Percentiles rank a stretch among this genome's conserved stretches.
phyloP scores from a whole-genome alignment of 2,329 filamentous ascomycete species.

The Orbilia javanica region DNA sequence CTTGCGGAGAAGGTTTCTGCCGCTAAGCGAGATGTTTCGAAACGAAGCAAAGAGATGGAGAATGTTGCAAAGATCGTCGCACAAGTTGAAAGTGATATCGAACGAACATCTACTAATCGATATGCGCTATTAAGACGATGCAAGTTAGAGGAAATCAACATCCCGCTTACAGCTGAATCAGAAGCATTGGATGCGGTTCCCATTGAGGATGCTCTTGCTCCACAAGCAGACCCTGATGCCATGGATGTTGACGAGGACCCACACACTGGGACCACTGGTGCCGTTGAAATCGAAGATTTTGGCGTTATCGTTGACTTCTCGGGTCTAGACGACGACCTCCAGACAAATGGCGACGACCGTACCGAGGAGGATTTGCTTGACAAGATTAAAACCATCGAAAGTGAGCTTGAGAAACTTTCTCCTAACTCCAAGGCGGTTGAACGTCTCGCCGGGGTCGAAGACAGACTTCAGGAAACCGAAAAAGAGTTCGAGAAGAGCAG shows the following conservation, averaged over 20 bases:
- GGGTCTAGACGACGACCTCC: slow-evolving; percentile 82
- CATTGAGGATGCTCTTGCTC: slow-evolving; percentile 83
- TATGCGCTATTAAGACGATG: slow-evolving; percentile 88
- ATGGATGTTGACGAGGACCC: slow-evolving; percentile 88
- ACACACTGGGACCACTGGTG: slow-evolving; percentile 68
- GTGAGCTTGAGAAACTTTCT: slow-evolving; percentile 91
- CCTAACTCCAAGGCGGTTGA: slow-evolving; percentile 97
- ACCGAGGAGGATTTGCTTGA: slow-evolving; percentile 80
- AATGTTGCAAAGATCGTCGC: slow-evolving; percentile 79
- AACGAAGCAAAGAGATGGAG: slow-evolving; percentile 86
- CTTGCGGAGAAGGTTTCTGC: slow-evolving; percentile 82
- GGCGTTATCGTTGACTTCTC: slow-evolving; percentile 92
- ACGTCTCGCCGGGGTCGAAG: slow-evolving; percentile 85
- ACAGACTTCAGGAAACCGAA: slow-evolving; percentile 84
- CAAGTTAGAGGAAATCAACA: slow-evolving; percentile 90
- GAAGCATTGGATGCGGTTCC: slow-evolving; percentile 81
- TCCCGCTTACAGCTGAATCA: slow-evolving; percentile 82
- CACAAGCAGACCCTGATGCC: slow-evolving; percentile 79
- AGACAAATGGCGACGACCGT: slow-evolving; percentile 69
- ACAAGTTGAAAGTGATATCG: slow-evolving; percentile 83
- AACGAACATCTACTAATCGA: slow-evolving; percentile 84
- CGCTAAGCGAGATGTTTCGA: slow-evolving; percentile 83
- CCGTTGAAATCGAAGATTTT: slow-evolving; percentile 82
- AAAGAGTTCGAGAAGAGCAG: slow-evolving; percentile 90
- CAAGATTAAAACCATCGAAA: slow-evolving; percentile 78